Percentiles rank a stretch among this genome's conserved stretches.
phyloP scores from a whole-genome alignment of 257 asterid genomes.

The Jaltomata sinuosa region DNA sequence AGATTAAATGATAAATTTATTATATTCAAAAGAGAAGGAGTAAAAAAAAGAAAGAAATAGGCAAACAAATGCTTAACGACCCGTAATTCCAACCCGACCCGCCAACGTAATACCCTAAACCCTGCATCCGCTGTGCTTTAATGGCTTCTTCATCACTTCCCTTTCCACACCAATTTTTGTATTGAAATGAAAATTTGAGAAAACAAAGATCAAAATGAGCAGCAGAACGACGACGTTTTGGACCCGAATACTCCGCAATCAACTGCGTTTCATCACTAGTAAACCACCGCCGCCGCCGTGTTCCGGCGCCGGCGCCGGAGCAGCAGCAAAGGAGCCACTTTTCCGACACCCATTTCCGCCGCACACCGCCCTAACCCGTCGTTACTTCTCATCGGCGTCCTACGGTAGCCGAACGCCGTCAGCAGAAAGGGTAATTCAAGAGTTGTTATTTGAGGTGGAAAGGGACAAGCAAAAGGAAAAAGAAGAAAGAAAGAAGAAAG shows the following conservation, averaged over 20 bases:
- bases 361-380: background rate
- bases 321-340: background rate
- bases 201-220: background rate
- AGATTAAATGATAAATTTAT: too few relatives aligned
- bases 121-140: background rate
- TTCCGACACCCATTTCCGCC: background rate
- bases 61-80: too few relatives aligned
- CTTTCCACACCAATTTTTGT: background rate
- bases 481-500: constrained; percentile 46
- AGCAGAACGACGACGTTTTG: background rate
- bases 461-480: constrained; percentile 38
- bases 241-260: background rate
- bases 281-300: background rate
- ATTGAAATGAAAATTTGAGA: too few relatives aligned
- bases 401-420: background rate
- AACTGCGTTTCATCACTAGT: background rate
- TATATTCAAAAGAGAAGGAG: too few relatives aligned
- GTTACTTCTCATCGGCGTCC: background rate
- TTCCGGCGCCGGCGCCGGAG: background rate
- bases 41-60: too few relatives aligned
- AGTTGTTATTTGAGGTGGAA: constrained; percentile 16
- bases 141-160: background rate
- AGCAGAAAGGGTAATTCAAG: constrained; percentile 27
- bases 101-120: background rate
- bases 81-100: background rate